These are phyloP conservation scores for Candida easanensis DNA, from an alignment of 805 yeast species.

Conservation along the genomic window DNA sequence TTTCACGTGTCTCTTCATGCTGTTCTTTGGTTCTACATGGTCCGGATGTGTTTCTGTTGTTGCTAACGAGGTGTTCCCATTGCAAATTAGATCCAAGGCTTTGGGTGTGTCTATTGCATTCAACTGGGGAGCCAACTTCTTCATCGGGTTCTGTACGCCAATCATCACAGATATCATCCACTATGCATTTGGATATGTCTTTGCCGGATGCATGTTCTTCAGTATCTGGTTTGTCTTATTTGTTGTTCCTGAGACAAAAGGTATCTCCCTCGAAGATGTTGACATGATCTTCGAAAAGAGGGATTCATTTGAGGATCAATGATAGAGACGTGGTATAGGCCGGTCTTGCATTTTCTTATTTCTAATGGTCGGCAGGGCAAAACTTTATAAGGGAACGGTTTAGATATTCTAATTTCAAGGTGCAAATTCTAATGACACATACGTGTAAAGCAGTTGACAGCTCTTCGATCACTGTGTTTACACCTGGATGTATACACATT, in stretches of 20 bases:
- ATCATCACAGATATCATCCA: slow-evolving; percentile 53
- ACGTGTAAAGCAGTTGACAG: too few species aligned
- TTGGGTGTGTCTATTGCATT: slow-evolving; percentile 56
- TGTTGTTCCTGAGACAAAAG: slow-evolving; percentile 76
- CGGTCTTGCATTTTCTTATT: too few species aligned
- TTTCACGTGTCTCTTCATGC: slow-evolving; percentile 49
- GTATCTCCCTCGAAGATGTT: slow-evolving; percentile 76
- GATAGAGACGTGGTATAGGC: too few species aligned
- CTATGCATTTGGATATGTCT: slow-evolving; percentile 59
- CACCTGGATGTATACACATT: too few species aligned
- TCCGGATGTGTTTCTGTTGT: slow-evolving; percentile 27
- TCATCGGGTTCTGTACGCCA: slow-evolving; percentile 63
- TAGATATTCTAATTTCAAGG: too few species aligned
- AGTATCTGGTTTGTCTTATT: slow-evolving; percentile 45
- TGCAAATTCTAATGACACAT: too few species aligned
- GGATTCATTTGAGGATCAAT: not conserved
- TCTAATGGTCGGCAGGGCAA: too few species aligned
- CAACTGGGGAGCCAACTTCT: slow-evolving; percentile 49
- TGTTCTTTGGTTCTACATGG: slow-evolving; percentile 55
- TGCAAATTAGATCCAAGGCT: slow-evolving; percentile 59
- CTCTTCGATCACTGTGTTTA: too few species aligned
- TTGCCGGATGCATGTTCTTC: slow-evolving; percentile 45
- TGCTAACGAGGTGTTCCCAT: slow-evolving; percentile 44
- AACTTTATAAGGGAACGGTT: too few species aligned
- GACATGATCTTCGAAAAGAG: slow-evolving; percentile 27